Evolutionary conservation across 1,284 basidiomycete species (phyloP).

Genomic region (Prillingera fragicola): DNA sequence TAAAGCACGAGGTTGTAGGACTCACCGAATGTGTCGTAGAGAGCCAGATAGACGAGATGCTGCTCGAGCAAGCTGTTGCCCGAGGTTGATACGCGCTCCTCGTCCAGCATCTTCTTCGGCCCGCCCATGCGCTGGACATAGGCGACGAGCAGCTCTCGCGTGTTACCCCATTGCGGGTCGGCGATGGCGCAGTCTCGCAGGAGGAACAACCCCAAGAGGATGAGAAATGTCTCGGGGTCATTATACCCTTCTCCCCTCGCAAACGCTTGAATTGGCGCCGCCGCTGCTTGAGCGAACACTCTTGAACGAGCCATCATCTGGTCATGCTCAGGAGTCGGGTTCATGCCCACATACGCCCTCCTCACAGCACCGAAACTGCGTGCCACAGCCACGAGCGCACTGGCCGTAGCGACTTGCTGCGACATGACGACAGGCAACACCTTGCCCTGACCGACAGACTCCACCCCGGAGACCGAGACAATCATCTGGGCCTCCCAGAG

Average conservation of each 20-base stretch:
- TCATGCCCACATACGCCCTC: constrained; percentile 5
- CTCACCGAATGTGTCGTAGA: constrained; percentile 15
- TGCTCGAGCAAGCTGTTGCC: constrained; percentile 10
- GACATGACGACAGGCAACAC: neutral
- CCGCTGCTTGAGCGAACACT: constrained; percentile 4
- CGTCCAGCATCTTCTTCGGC: constrained; percentile 4
- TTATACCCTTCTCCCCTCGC: constrained; percentile 1
- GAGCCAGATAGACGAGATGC: constrained; percentile 11
- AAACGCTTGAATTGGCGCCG: constrained; percentile 2
- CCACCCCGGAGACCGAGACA: constrained; percentile 3
- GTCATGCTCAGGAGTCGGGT: constrained; percentile 1
- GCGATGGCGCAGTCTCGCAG: constrained; percentile 13
- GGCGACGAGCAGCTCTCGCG: constrained; percentile 1
- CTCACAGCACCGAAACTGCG: constrained; percentile 9
- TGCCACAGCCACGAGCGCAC: constrained; percentile 9
- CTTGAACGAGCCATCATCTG: constrained; percentile 6
- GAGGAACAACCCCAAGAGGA: constrained; percentile 11
- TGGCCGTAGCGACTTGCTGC: constrained; percentile 4
- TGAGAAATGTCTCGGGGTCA: constrained; percentile 11
- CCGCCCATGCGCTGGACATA: constrained; percentile 10
- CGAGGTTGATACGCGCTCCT: neutral
- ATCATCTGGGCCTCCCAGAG: constrained; percentile 18
- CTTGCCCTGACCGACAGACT: neutral
- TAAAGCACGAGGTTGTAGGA: neutral
- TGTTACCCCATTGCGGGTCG: constrained; percentile 10